Percentiles rank a stretch among this genome's conserved stretches.
Evolutionary conservation across 129 eudicot genomes (phyloP).

Genomic region (Helichrysum umbraculigerum): DNA sequence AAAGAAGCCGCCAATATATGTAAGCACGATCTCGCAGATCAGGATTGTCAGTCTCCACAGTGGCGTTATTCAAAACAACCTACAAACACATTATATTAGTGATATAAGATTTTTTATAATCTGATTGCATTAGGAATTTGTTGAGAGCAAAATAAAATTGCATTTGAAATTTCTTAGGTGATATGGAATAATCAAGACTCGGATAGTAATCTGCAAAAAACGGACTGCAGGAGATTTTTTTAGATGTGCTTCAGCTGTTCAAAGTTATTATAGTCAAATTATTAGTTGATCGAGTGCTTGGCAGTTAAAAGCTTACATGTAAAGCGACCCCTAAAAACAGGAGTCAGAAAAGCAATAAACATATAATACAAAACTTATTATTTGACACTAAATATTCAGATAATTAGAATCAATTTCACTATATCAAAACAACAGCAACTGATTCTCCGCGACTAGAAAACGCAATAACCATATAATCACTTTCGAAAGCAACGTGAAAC

Average conservation of each 20-base stretch:
- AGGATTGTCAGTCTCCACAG: conserved; percentile 99
- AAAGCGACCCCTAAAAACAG: background rate
- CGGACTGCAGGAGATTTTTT: background rate
- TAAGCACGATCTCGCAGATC: conserved; percentile 98
- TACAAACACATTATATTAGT: conserved; percentile 27
- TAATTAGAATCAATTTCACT: background rate
- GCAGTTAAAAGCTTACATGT: background rate
- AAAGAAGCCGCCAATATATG: conserved; percentile 99
- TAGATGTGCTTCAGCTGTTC: background rate
- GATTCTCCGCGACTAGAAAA: background rate
- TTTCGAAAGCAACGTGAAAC: background rate
- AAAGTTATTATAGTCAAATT: too few species aligned
- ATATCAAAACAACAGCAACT: background rate
- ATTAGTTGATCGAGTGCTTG: background rate
- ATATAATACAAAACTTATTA: background rate
- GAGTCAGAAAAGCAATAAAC: too few species aligned
- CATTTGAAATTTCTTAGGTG: background rate
- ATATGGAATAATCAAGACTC: background rate
- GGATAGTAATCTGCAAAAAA: background rate
- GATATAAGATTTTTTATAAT: background rate
- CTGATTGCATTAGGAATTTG: background rate
- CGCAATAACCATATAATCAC: background rate
- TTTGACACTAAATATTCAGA: background rate
- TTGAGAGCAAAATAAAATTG: background rate
- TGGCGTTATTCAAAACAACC: conserved; percentile 98